These are phyloP conservation scores for Plenodomus biglobosus DNA, from an alignment of 2,329 filamentous ascomycete genomes.

Conservation along the genomic window DNA sequence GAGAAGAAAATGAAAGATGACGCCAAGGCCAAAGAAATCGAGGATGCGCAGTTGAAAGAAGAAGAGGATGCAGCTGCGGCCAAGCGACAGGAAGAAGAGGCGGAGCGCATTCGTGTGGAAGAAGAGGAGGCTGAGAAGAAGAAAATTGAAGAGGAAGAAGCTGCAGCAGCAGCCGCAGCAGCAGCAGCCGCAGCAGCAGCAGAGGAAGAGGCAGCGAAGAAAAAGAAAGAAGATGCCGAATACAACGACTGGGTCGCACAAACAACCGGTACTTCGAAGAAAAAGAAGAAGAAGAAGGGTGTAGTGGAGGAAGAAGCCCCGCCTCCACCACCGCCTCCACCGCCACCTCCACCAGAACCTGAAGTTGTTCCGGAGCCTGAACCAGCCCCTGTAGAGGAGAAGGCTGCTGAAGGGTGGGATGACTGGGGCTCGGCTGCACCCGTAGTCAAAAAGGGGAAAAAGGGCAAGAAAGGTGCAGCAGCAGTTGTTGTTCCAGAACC, in stretches of 20 bases:
- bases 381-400: slow-evolving; percentile 27
- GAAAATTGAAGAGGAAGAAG: slow-evolving; percentile 28
- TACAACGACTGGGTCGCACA: slow-evolving; percentile 38
- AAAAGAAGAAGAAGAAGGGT: slow-evolving; percentile 39
- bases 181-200: slow-evolving; percentile 24
- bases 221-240: slow-evolving; percentile 30
- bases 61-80: slow-evolving; percentile 27
- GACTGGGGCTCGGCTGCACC: slow-evolving; percentile 25
- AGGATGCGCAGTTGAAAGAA: slow-evolving; percentile 21
- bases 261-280: slow-evolving; percentile 26
- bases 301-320: slow-evolving; percentile 27
- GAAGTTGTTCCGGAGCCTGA: slow-evolving; percentile 33
- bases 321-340: slow-evolving; percentile 27
- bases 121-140: slow-evolving; percentile 30
- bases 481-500: slow-evolving; percentile 48
- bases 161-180: slow-evolving; percentile 19
- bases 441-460: slow-evolving; percentile 29
- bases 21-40: slow-evolving; percentile 21
- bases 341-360: slow-evolving; percentile 39
- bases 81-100: slow-evolving; percentile 24
- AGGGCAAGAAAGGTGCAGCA: slow-evolving; percentile 38
- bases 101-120: slow-evolving; percentile 28
- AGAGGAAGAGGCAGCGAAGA: slow-evolving; percentile 43
- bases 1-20: slow-evolving; percentile 44
- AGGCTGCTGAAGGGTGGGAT: slow-evolving; percentile 29